A percentile compares a stretch with the other conserved stretches of the same genome.
phyloP scores from a whole-genome alignment of 805 yeast species.

The Candida nitratophila region DNA sequence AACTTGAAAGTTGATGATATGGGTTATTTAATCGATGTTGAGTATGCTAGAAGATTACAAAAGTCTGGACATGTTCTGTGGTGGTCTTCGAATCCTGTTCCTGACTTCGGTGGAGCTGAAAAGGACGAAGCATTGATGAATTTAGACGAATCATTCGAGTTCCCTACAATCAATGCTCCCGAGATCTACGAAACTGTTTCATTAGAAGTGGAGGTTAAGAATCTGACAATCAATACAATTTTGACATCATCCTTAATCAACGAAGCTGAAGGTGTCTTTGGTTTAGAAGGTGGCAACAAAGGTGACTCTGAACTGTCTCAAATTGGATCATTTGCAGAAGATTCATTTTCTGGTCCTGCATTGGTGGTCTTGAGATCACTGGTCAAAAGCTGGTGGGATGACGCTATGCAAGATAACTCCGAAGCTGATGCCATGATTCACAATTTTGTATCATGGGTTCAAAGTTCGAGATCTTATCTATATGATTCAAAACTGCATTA shows the following conservation, averaged over 20 bases:
- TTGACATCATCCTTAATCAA: constrained; percentile 77
- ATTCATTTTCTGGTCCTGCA: constrained; percentile 75
- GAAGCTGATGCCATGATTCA: constrained; percentile 83
- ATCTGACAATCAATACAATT: constrained; percentile 79
- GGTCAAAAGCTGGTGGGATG: constrained; percentile 92
- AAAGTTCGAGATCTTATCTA: constrained; percentile 60
- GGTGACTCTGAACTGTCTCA: constrained; percentile 8
- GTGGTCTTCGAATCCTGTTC: constrained; percentile 83
- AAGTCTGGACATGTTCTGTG: constrained; percentile 69
- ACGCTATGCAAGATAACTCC: constrained; percentile 57
- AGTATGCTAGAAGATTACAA: constrained; percentile 71
- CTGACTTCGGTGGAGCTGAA: constrained; percentile 82
- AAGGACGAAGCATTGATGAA: constrained; percentile 40
- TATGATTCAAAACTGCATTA: constrained; percentile 77
- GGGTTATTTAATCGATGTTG: constrained; percentile 75
- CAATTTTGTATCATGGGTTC: constrained; percentile 80
- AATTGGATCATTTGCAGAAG: constrained; percentile 57
- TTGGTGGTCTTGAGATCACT: constrained; percentile 60
- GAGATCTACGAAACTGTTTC: constrained; percentile 75
- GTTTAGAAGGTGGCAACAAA: constrained; percentile 23
- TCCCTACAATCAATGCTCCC: constrained; percentile 69
- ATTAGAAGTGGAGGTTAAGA: constrained; percentile 70
- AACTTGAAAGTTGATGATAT: constrained; percentile 73
- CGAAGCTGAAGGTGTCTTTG: constrained; percentile 84
- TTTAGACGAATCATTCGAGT: constrained; percentile 49